phyloP scores from a whole-genome alignment of 2,329 filamentous ascomycete species.

The Aureobasidium mangrovei region DNA sequence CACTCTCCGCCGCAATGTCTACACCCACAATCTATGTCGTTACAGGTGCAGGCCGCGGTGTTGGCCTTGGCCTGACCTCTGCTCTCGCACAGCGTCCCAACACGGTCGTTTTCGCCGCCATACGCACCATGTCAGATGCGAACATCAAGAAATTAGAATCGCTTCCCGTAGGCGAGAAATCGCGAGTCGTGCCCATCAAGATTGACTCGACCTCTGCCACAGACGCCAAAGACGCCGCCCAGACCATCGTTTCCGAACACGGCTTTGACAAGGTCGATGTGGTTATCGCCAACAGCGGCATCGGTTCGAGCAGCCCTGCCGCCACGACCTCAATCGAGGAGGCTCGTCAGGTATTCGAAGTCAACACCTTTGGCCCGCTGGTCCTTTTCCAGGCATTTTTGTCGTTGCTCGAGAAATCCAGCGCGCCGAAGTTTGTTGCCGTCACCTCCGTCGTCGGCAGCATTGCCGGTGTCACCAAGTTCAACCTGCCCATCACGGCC shows the following conservation, averaged over 20 bases:
- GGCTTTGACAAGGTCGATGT: slow-evolving; percentile 22
- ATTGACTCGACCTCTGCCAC: slow-evolving; percentile 32
- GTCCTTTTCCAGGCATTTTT: not conserved
- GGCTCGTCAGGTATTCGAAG: not conserved
- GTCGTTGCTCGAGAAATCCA: not conserved
- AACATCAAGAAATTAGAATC: slow-evolving; percentile 25
- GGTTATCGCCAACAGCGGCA: slow-evolving; percentile 19
- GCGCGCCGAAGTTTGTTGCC: not conserved
- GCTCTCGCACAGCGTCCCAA: slow-evolving; percentile 6
- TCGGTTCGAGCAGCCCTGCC: slow-evolving; percentile 15
- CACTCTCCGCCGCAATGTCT: not conserved
- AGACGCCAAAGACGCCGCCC: slow-evolving; percentile 27
- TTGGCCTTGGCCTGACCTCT: slow-evolving; percentile 8
- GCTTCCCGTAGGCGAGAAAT: slow-evolving; percentile 30
- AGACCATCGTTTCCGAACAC: slow-evolving; percentile 21
- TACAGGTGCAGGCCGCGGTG: slow-evolving; percentile 11
- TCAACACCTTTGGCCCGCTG: not conserved
- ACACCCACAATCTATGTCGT: not conserved
- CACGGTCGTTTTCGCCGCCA: slow-evolving; percentile 25
- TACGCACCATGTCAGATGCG: slow-evolving; percentile 27
- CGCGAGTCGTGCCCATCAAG: slow-evolving; percentile 34
- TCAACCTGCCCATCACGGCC: not conserved
- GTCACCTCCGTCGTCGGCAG: not conserved
- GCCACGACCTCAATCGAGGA: slow-evolving; percentile 19
- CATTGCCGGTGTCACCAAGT: not conserved